A percentile compares a stretch with the other conserved stretches of the same genome.
Conservation (phyloP, 805 yeast species). For the Clavispora santaluciae region DNA sequence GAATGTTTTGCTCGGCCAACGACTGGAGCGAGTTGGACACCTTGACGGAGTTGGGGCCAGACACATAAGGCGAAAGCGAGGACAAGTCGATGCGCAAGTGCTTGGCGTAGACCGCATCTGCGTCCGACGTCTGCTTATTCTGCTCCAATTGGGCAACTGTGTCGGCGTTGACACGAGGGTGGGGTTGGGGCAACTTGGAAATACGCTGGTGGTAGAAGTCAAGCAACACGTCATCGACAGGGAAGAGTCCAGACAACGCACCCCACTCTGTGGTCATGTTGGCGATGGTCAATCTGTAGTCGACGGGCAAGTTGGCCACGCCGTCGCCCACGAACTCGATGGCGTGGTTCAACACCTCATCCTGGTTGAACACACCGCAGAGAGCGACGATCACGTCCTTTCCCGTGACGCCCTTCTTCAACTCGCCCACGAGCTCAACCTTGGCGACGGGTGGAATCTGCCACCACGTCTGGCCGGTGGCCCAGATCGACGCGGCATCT, state of each 20-base stretch:
- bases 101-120: constrained; percentile 84
- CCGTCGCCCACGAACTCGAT: constrained; percentile 90
- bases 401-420: constrained; percentile 88
- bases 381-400: constrained; percentile 95
- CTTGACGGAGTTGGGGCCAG: constrained; percentile 98
- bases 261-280: constrained; percentile 38
- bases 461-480: constrained; percentile 99
- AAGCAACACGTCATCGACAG: constrained; percentile 78
- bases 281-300: constrained; percentile 29
- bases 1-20: constrained; percentile 65
- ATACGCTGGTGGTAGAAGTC: constrained; percentile 72
- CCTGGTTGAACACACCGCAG: constrained; percentile 90
- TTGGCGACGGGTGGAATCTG: constrained; percentile 98
- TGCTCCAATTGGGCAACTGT: constrained; percentile 51
- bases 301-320: constrained; percentile 62
- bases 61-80: constrained; percentile 79
- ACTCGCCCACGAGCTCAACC: constrained; percentile 76
- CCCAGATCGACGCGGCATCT: constrained; percentile 99
- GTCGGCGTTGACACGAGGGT: constrained; percentile 71
- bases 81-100: constrained; percentile 75
- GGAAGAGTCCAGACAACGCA: constrained; percentile 87
- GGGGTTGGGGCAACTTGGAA: constrained; percentile 58
- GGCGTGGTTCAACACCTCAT: constrained; percentile 90
- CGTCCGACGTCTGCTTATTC: constrained; percentile 51
- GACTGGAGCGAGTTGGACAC: constrained; percentile 75